A percentile compares a stretch with the other conserved stretches of the same genome.
Evolutionary conservation across 129 eudicot species (phyloP).

Genomic region (Oenanthe sinensis): DNA sequence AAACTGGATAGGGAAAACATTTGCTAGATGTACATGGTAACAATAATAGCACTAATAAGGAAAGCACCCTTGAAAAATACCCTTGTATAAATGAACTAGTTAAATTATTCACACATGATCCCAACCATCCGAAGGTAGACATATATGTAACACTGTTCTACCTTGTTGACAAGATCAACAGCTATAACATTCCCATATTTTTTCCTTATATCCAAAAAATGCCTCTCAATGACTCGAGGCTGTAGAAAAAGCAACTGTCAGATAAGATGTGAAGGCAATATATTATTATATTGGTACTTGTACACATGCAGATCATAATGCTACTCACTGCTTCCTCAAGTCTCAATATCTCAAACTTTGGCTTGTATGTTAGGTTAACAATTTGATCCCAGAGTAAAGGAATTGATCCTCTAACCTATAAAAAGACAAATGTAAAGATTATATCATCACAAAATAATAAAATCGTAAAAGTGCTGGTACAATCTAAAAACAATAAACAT

Average conservation of each 20-base stretch:
- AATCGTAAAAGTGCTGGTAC: neutral
- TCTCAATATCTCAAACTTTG: slow-evolving; percentile 70
- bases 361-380: slow-evolving; percentile 93
- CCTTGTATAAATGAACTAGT: neutral
- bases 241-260: slow-evolving; percentile 20
- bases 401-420: slow-evolving; percentile 90
- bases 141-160: neutral
- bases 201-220: slow-evolving; percentile 77
- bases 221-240: slow-evolving; percentile 86
- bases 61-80: neutral
- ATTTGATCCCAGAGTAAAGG: slow-evolving; percentile 92
- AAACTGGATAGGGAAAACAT: neutral
- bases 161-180: slow-evolving; percentile 94
- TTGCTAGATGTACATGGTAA: neutral
- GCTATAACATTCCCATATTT: slow-evolving; percentile 89
- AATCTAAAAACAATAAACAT: neutral
- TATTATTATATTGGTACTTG: neutral
- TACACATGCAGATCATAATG: slow-evolving; percentile 9
- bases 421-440: slow-evolving; percentile 8
- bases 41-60: neutral
- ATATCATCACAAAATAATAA: neutral
- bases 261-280: neutral
- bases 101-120: neutral
- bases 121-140: neutral
- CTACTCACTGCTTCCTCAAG: slow-evolving; percentile 79